Evolutionary conservation across 768 basidiomycete species (phyloP).

Genomic region (Chalciporus piperatus): DNA sequence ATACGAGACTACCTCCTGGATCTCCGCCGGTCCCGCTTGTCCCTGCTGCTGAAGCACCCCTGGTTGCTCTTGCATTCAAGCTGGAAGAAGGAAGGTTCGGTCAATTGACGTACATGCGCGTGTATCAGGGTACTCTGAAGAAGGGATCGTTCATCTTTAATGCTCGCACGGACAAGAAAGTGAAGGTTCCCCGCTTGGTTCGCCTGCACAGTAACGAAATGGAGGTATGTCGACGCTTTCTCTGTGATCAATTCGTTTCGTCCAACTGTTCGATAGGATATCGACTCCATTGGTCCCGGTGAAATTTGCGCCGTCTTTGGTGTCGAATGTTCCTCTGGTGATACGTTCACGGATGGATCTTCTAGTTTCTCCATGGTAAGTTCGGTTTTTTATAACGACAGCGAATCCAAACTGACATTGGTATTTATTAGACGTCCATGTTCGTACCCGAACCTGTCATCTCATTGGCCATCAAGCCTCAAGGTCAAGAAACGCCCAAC

Average conservation of each 20-base stretch:
- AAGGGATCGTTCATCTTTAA: constrained; percentile 86
- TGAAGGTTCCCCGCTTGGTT: constrained; percentile 94
- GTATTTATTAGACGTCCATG: constrained; percentile 74
- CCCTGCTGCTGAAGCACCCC: constrained; percentile 81
- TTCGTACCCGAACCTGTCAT: constrained; percentile 98
- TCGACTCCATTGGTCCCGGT: constrained; percentile 90
- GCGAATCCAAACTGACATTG: background rate
- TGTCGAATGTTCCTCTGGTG: constrained; percentile 96
- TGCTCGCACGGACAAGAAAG: constrained; percentile 91
- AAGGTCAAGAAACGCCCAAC: constrained; percentile 90
- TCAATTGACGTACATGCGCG: constrained; percentile 96
- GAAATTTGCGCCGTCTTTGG: constrained; percentile 99
- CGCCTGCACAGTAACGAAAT: constrained; percentile 99
- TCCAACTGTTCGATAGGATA: constrained; percentile 55
- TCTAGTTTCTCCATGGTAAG: constrained; percentile 90
- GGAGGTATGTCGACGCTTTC: constrained; percentile 60
- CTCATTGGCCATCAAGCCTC: constrained; percentile 89
- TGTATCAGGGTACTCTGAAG: constrained; percentile 93
- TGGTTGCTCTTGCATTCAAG: constrained; percentile 97
- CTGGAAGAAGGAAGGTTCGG: constrained; percentile 97
- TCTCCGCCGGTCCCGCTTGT: constrained; percentile 72
- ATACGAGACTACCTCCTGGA: constrained; percentile 62
- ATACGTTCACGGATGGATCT: constrained; percentile 94
- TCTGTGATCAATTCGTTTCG: background rate
- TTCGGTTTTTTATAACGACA: background rate